Evolutionary conservation across 192 early-diverging fungal species (phyloP).

Genomic region (Phlyctochytrium planicorne): DNA sequence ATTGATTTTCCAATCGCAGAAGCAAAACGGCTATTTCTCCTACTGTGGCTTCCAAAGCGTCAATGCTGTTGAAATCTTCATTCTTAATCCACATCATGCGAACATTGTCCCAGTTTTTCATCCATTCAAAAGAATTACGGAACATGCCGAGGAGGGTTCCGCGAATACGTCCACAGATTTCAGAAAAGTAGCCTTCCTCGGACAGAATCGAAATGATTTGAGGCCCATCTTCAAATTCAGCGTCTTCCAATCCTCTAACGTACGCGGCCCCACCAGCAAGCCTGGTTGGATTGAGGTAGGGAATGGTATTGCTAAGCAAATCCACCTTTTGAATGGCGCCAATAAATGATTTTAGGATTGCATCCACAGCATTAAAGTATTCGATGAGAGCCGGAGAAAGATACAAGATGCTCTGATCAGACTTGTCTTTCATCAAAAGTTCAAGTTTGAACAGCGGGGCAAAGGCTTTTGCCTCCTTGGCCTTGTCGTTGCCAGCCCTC

Average conservation of each 20-base stretch:
- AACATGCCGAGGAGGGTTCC: constrained; percentile 57
- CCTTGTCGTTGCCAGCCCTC: constrained; percentile 6
- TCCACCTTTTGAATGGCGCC: constrained; percentile 40
- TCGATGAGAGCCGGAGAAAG: constrained; percentile 51
- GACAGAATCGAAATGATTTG: constrained; percentile 49
- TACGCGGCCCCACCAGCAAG: constrained; percentile 41
- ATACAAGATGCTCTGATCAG: constrained; percentile 31
- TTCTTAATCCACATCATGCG: constrained; percentile 60
- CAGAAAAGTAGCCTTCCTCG: constrained; percentile 57
- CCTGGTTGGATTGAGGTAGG: constrained; percentile 48
- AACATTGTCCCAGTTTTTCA: constrained; percentile 48
- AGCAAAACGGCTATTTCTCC: constrained; percentile 45
- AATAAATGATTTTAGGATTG: constrained; percentile 49
- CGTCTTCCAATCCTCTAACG: constrained; percentile 48
- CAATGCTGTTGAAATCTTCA: constrained; percentile 44
- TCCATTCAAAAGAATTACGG: constrained; percentile 48
- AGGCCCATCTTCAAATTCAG: constrained; percentile 54
- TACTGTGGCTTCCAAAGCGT: constrained; percentile 30
- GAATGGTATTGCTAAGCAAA: constrained; percentile 49
- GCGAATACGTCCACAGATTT: constrained; percentile 57
- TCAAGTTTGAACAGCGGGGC: constrained; percentile 50
- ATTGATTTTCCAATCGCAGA: constrained; percentile 15
- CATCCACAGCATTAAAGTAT: constrained; percentile 44
- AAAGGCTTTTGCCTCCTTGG: constrained; percentile 20
- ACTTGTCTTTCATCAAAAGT: constrained; percentile 37